phyloP scores from a whole-genome alignment of 495 filamentous ascomycete species.

The Penicillium herquei region DNA sequence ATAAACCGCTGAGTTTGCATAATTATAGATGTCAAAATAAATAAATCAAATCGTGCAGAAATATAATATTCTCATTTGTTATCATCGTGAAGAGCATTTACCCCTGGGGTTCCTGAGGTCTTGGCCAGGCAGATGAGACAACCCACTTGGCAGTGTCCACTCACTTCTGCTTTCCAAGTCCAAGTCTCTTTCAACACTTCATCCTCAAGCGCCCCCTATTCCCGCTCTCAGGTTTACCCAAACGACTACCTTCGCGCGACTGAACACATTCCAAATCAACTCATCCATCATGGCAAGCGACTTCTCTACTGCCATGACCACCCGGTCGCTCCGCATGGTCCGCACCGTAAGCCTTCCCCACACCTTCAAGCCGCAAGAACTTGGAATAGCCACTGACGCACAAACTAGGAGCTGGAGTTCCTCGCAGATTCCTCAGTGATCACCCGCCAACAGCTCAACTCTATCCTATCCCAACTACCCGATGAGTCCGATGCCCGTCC shows the following conservation, averaged over 20 bases:
- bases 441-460: constrained; percentile 63
- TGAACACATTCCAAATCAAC: background rate
- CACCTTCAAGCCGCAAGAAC: background rate
- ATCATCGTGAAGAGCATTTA: background rate
- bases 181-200: background rate
- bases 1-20: too few species aligned
- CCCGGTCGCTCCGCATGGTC: constrained; percentile 81
- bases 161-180: background rate
- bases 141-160: background rate
- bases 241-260: background rate
- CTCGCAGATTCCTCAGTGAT: constrained; percentile 78
- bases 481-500: constrained; percentile 48
- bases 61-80: background rate
- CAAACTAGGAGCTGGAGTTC: constrained; percentile 79
- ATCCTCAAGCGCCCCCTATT: background rate
- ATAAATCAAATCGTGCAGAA: background rate
- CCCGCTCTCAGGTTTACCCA: background rate
- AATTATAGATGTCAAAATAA: background rate
- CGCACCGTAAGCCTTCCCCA: constrained; percentile 61
- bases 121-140: constrained; percentile 7
- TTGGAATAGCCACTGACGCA: constrained; percentile 10
- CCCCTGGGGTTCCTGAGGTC: constrained; percentile 3
- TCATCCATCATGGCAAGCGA: constrained; percentile 37
- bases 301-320: constrained; percentile 55
- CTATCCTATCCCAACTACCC: constrained; percentile 72